Conservation (phyloP, 768 basidiomycete genomes). For the Amanita molliuscula region DNA sequence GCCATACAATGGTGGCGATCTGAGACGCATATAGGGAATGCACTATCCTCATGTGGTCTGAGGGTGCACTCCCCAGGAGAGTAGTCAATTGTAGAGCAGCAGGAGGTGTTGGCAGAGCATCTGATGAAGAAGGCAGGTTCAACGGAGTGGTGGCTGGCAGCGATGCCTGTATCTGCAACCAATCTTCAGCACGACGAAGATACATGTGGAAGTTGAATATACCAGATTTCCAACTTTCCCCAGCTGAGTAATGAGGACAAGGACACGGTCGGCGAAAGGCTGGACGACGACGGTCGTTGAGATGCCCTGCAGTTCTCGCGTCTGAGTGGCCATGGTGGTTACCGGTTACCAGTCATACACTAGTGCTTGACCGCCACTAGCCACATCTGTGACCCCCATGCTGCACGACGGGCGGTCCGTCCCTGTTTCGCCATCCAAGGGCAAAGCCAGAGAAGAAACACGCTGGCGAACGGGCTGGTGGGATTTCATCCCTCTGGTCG, state of each 20-base stretch:
- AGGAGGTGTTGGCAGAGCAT: constrained; percentile 46
- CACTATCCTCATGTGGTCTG: constrained; percentile 57
- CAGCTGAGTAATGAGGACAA: constrained; percentile 85
- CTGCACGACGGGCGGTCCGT: constrained; percentile 3
- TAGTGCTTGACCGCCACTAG: background rate
- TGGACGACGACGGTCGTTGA: constrained; percentile 73
- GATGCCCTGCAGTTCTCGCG: constrained; percentile 41
- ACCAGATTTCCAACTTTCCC: constrained; percentile 89
- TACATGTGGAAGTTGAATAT: constrained; percentile 2
- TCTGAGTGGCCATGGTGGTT: constrained; percentile 10
- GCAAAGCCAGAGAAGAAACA: constrained; percentile 39
- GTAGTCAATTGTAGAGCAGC: constrained; percentile 69
- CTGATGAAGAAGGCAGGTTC: constrained; percentile 23
- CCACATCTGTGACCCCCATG: background rate
- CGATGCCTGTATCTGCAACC: constrained; percentile 65
- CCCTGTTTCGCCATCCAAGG: constrained; percentile 35
- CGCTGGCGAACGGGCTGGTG: constrained; percentile 65
- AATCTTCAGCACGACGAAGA: constrained; percentile 7
- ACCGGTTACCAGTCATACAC: no score
- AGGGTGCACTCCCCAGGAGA: constrained; percentile 66
- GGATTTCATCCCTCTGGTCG: constrained; percentile 56
- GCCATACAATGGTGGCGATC: constrained; percentile 79
- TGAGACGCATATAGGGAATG: constrained; percentile 81
- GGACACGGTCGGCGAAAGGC: constrained; percentile 64
- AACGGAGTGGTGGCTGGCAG: constrained; percentile 55